These are phyloP conservation scores for Diaporthe sp. DNA, from an alignment of 2,329 filamentous ascomycete genomes.

Conservation along the genomic window DNA sequence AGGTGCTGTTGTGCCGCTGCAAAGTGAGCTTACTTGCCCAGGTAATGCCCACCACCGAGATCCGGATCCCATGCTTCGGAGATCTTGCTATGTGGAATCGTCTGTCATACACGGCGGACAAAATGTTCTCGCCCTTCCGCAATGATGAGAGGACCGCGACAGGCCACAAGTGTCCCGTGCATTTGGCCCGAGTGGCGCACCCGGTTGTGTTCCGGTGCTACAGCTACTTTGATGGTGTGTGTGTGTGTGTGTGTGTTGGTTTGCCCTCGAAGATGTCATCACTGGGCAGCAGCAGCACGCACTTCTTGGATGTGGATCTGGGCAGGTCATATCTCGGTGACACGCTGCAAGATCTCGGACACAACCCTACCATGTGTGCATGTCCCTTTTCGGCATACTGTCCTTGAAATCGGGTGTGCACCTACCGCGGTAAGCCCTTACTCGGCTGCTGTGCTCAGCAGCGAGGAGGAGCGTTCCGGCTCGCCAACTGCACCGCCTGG, in stretches of 20 bases:
- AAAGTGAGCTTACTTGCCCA: not conserved
- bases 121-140: not conserved
- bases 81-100: not conserved
- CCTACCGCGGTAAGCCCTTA: not conserved
- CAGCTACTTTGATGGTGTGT: not conserved
- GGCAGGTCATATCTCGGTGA: not conserved
- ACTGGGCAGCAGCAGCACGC: not conserved
- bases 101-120: not conserved
- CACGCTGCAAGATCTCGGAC: constrained; percentile 1
- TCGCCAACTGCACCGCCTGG: not conserved
- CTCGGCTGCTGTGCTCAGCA: not conserved
- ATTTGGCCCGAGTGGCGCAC: not conserved
- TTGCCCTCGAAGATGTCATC: no score
- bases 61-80: not conserved
- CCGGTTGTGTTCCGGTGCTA: not conserved
- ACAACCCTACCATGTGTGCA: not conserved
- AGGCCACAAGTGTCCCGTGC: not conserved
- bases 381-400: not conserved
- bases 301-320: not conserved
- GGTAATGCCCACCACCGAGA: not conserved
- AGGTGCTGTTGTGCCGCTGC: not conserved
- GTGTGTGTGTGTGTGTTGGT: not conserved
- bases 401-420: not conserved
- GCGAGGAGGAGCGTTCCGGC: not conserved
- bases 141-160: not conserved